Evolutionary conservation across 805 yeast genomes (phyloP), one percentile per base, ranked within the genome.

Genomic region (Kodamaea fukazawae): DNA sequence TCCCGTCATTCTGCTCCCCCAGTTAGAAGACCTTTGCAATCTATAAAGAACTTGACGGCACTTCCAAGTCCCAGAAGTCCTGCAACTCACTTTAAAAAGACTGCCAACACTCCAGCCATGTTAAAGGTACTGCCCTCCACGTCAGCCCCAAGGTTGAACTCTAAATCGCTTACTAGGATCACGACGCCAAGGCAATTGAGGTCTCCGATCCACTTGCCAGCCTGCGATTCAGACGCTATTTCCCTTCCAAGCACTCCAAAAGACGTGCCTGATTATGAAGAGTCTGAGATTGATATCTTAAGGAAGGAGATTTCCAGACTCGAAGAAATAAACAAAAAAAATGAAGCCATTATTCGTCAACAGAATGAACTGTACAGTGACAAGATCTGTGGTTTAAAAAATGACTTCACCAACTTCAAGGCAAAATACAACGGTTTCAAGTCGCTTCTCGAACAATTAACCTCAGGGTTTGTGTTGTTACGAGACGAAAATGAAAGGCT

Each of bases 201-300:
- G 13, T 31, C 35, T 23, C 41, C 41, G 10, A 11, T 34, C 15
- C 23, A 25, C 16, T 23, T 22, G 14, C 27, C 23, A 30, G 14
- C 8, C 8, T 8, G 23, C 8, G 23, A 20, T 6, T 5, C 8
- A 6, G 23, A 20, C 7, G 5, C 23, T 6, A 8, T 20, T 5
- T 6, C 7, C 5, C 23, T 20, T 8, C 23, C 23, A 20, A 5
- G 23, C 23, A 6, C 23, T 5, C 23, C 5, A 20, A 20, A 6
- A 20, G 23, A 8, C 8, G 5, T 8, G 5, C 8, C 23, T 20
- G 8, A 6, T 8, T 6, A 20, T 8, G 23, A 46, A 31, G 38
- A 48, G 33, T 4, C 20, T 3, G 51, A 53, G 23, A 45, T 41
- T 31, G 34, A 36, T 2, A 41, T 37, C 17, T 41, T 52, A 34